These are phyloP conservation scores for Penicillium sp. DNA, from an alignment of 2,329 filamentous ascomycete species.

Conservation along the genomic window DNA sequence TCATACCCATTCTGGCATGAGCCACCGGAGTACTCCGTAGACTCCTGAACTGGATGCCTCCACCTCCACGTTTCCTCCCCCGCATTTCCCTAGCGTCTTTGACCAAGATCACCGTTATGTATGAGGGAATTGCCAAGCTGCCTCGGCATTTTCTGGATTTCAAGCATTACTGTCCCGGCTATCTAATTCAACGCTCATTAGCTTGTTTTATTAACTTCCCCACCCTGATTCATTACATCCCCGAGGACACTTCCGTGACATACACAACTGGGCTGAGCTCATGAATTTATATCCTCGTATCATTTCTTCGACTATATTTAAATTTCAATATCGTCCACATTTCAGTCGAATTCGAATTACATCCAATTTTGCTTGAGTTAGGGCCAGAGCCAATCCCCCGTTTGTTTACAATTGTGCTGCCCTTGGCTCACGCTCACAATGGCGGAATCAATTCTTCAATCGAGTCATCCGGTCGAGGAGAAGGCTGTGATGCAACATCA, in stretches of 20 bases:
- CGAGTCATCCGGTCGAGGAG: conserved; percentile 25
- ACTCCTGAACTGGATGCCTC: conserved; percentile 8
- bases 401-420: not conserved
- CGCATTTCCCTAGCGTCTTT: conserved; percentile 18
- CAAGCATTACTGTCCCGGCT: conserved; percentile 13
- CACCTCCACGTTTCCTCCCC: conserved; percentile 21
- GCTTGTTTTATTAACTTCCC: conserved; percentile 2
- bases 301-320: not conserved
- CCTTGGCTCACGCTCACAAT: conserved; percentile 2
- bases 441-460: conserved; percentile 19
- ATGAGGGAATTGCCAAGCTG: conserved; percentile 9
- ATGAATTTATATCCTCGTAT: not conserved
- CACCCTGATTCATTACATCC: conserved; percentile 1
- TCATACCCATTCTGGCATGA: conserved; percentile 13
- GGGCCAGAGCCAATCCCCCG: not conserved
- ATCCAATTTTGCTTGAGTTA: not conserved
- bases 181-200: not conserved
- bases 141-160: conserved; percentile 30
- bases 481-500: conserved; percentile 28
- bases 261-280: not conserved
- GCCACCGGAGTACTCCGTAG: not conserved
- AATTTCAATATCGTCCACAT: not conserved
- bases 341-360: not conserved
- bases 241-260: not conserved
- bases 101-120: not conserved